Evolutionary conservation across 2,329 filamentous ascomycete species (phyloP).

Genomic region (Tolypocladium nubicola): DNA sequence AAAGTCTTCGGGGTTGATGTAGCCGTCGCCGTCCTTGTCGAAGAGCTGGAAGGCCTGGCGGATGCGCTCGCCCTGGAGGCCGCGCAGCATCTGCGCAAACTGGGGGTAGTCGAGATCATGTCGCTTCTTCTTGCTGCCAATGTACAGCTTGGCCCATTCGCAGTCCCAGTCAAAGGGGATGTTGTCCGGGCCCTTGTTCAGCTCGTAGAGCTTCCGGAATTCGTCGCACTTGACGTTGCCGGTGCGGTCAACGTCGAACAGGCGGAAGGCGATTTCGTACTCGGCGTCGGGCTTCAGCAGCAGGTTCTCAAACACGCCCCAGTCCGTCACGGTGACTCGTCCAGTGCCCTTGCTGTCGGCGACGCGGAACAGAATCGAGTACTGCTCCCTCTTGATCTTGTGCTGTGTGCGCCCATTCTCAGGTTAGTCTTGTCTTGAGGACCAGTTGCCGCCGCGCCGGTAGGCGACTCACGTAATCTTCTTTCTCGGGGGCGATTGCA

Average conservation of each 20-base stretch:
- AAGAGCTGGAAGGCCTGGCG: conserved; percentile 89
- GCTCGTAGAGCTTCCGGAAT: conserved; percentile 75
- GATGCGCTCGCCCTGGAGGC: conserved; percentile 90
- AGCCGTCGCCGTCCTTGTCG: conserved; percentile 86
- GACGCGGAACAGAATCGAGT: conserved; percentile 83
- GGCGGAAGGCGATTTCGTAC: conserved; percentile 95
- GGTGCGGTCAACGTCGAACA: conserved; percentile 80
- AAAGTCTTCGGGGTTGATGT: conserved; percentile 91
- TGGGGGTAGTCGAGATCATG: conserved; percentile 92
- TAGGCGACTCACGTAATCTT: conserved; percentile 72
- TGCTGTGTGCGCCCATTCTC: conserved; percentile 45
- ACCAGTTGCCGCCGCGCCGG: not conserved
- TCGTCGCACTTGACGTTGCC: conserved; percentile 84
- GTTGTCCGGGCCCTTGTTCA: conserved; percentile 74
- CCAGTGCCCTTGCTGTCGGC: conserved; percentile 71
- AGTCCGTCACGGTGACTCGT: conserved; percentile 71
- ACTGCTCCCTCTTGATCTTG: conserved; percentile 96
- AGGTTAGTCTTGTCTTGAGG: not conserved
- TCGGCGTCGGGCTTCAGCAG: conserved; percentile 91
- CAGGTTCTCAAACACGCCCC: conserved; percentile 88
- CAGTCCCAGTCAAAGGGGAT: conserved; percentile 96
- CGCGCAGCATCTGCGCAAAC: conserved; percentile 96
- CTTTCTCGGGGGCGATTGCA: conserved; percentile 73
- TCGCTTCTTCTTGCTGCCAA: conserved; percentile 75
- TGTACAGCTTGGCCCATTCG: conserved; percentile 92